Base-by-base conservation (phyloP, 164 flowering plant species). In the Berberis vulgaris region DNA sequence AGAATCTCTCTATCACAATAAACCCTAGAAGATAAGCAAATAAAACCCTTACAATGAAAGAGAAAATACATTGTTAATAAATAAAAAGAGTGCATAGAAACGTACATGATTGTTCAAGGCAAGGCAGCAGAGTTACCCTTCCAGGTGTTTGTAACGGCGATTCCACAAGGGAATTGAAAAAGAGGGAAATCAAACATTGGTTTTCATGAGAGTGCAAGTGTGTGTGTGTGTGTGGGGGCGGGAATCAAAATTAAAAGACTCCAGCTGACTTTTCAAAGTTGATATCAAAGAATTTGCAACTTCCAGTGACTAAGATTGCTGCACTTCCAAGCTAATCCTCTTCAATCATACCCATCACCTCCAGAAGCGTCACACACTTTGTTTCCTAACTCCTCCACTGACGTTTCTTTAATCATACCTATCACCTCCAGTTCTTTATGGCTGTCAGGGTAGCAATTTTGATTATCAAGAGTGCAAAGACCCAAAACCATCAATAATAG, bases 381-480 rank as follows among this genome's bases (percentile, higher is more conserved):
- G 49, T 66, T 69, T 59, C 72, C 77, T 7, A 6, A 5, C 13
- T 54, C 10, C 43, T 56, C 76, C 26, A 26, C 0, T 26, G 26
- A 26, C 26, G 26, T 26, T 63, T 72, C 82, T 77, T 80, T 85
- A 46, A 74, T 63, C 70, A 44, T 13, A 55, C 65, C 68, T 62
- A 86, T 61, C 73, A 73, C 72, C 64, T 88, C 86, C 53, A 90
- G 69, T 73, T 93, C 96, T 60, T 77, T 80, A 71, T 80, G 71
- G 85, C 97, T 86, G 78, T 54, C 41, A 7, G 49, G 45, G 10
- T 44, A 12, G 12, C 43, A 7, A 50, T 11, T 26, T 45, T 11
- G 9, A 26, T 11, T 63, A 6, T 44, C 26, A 41, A 40, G 42
- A 10, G 59, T 41, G 41, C 41, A 5, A 62, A 52, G 13, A 65